phyloP scores from a whole-genome alignment of 805 yeast species.

The Sungouiozyma ichnusensis region DNA sequence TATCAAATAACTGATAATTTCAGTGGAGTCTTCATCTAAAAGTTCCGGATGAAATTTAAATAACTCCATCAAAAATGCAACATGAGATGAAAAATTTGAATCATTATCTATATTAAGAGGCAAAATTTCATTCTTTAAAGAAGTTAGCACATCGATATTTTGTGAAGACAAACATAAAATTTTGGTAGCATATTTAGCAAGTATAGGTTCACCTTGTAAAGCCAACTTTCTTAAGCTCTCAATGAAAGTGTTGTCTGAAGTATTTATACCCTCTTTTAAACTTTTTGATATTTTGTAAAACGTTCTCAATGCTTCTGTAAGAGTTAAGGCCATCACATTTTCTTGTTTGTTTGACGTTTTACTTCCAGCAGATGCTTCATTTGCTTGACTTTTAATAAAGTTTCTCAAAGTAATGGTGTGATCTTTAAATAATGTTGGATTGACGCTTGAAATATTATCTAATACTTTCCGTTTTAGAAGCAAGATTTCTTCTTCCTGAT shows the following conservation, averaged over 20 bases:
- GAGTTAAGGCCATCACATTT: slow-evolving; percentile 11
- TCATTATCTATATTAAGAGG: slow-evolving; percentile 37
- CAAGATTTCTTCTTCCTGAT: slow-evolving; percentile 26
- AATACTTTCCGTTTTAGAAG: slow-evolving; percentile 39
- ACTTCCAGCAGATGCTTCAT: no score
- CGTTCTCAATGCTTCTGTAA: slow-evolving; percentile 42
- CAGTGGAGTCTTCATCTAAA: slow-evolving; percentile 44
- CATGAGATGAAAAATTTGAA: slow-evolving; percentile 39
- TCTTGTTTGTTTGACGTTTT: no score
- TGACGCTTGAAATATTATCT: slow-evolving; percentile 44
- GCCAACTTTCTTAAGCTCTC: slow-evolving; percentile 39
- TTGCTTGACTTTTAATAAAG: slow-evolving; percentile 25
- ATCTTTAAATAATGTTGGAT: slow-evolving; percentile 55
- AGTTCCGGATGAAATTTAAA: slow-evolving; percentile 38
- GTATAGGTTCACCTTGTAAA: slow-evolving; percentile 42
- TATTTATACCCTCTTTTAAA: slow-evolving; percentile 38
- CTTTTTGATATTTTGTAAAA: slow-evolving; percentile 47
- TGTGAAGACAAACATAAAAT: slow-evolving; percentile 40
- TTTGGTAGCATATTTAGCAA: slow-evolving; percentile 56
- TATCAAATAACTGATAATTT: slow-evolving; percentile 48
- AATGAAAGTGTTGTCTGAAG: slow-evolving; percentile 32
- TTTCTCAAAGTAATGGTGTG: slow-evolving; percentile 44
- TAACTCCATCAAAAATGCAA: slow-evolving; percentile 52
- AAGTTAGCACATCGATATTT: slow-evolving; percentile 32
- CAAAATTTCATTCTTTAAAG: slow-evolving; percentile 34